Percentiles rank a stretch among this genome's conserved stretches.
Conservation (phyloP, 140 eudicot genomes). For the Senecio squalidus region DNA sequence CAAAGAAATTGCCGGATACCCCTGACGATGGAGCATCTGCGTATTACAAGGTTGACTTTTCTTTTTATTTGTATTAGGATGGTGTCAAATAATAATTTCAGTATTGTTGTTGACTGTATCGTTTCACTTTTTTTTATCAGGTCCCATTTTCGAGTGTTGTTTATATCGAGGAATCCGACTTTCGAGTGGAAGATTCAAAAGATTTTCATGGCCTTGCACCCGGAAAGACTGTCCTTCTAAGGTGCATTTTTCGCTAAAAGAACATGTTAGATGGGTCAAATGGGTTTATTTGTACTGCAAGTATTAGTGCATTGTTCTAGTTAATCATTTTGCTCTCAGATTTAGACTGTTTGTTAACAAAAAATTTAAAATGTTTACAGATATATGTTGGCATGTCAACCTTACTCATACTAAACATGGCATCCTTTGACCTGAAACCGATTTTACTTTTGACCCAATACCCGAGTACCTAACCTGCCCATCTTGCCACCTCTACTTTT, state of each 20-base stretch:
- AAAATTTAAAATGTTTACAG: too few species aligned
- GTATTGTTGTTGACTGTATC: not conserved
- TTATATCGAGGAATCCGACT: conserved; percentile 78
- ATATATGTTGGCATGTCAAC: too few species aligned
- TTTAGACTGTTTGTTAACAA: too few species aligned
- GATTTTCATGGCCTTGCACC: conserved; percentile 98
- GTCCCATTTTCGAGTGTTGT: conserved; percentile 79
- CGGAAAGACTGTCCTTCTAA: conserved; percentile 84
- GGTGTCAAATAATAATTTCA: not conserved
- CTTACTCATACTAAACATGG: too few species aligned
- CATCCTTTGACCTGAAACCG: too few species aligned
- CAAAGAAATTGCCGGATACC: conserved; percentile 97
- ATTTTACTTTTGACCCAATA: too few species aligned
- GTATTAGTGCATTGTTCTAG: too few species aligned
- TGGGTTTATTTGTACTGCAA: too few species aligned
- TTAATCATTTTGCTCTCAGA: too few species aligned
- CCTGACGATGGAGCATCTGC: conserved; percentile 71
- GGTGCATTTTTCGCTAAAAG: conserved; percentile 55
- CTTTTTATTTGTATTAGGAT: not conserved
- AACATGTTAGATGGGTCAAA: too few species aligned
- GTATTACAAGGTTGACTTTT: conserved; percentile 58
- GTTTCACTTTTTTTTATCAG: conserved; percentile 24
- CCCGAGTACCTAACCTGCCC: too few species aligned
- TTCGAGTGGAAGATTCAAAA: conserved; percentile 81
- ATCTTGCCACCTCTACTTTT: too few species aligned